Base-by-base conservation (phyloP, 2,329 filamentous ascomycete species). In the Coniochaeta sp. region DNA sequence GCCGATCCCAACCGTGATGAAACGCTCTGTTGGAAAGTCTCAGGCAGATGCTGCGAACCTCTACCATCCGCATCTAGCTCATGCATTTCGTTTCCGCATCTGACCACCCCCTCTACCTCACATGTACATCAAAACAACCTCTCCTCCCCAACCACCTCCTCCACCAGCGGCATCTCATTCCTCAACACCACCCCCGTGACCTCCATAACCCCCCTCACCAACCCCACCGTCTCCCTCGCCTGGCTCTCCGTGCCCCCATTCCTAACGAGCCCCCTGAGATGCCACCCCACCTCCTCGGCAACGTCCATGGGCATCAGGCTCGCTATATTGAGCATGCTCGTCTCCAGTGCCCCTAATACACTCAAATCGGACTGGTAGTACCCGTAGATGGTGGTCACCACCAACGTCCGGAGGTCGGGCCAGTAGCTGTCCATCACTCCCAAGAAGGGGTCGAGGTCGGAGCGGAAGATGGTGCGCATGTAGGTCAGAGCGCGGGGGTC, bases 401-500 rank as follows among this genome's bases (percentile, higher is more conserved):
- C 56, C 1, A 62, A 48, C 0, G 58, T 62, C 22, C 58, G 54
- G 6, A 62, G 57, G 28, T 62, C 59, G 3, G 60, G 59, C 59
- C 60, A 62, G 51, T 59, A 57, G 9, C n/a, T 48, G 49, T 62
- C 59, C 58, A 62, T 60, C 6, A 52, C 52, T 0, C 51, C 52
- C 7, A 62, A 56, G 30, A 62, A 61, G 6, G 59, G 59, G 24
- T 59, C 59, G 3, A 62, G 55, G 48, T 61, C 60, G 12, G 58
- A 58, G 28, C 60, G 59, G 45, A 61, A 61, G 50, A 62, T 62
- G 53, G 58, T 62, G 50, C 56, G 56, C 60, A 61, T 62, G 52
- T 60, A 59, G 1, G 54, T 55, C 9, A 60, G 32, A 3, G 59
- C 60, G 35, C 58, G 53, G 26, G 54, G 56, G 35, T 59, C 50